Base-by-base conservation (phyloP, 306 rosid genomes). In the Leucaena leucocephala region DNA sequence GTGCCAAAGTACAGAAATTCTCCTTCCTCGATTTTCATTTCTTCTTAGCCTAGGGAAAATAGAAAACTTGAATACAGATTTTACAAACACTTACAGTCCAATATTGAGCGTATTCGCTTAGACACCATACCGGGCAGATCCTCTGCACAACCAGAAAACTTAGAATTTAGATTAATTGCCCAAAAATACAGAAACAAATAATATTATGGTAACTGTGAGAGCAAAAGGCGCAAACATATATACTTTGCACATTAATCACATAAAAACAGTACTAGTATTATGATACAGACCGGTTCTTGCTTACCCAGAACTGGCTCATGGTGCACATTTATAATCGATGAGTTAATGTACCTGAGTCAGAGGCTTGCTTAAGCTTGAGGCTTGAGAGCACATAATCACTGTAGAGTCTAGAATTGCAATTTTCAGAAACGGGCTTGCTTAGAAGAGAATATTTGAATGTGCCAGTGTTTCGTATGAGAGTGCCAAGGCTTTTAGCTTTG, bases 41-140 rank as follows among this genome's bases (percentile, higher is more conserved):
- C 14, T 19, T 57, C 19, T 46, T 49, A 69, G 40, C 72, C 52
- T 63, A 75, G 44, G 73, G 43, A 54, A 81, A 80, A 64, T 3
- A 46, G 5, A 69, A 38, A 79, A 68, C 48, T 66, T 36, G 9
- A 2, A 77, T 7, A 73, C 83, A 75, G 67, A 85, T 71, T 75
- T 40, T 34, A 84, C 84, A 80, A 74, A 80, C 82, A 87, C 94
- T 50, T 89, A 92, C 97, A 79, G 54, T 27, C 27, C 55, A 90
- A 62, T 72, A 92, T 67, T 49, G 89, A 88, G 73, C 82, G 70
- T 75, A 92, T 79, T 42, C 71, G 78, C 73, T 64, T 38, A 12
- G 83, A 44, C 65, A 83, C 27, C 27, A 27, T 27, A 27, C 27
- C 27, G 27, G 27, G 15, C 74, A 66, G 71, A 77, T 82, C 86